Evolutionary conservation across 208 protist genomes (phyloP), one percentile per base, ranked within the genome.

Genomic region (Trypanosoma lewisi): DNA sequence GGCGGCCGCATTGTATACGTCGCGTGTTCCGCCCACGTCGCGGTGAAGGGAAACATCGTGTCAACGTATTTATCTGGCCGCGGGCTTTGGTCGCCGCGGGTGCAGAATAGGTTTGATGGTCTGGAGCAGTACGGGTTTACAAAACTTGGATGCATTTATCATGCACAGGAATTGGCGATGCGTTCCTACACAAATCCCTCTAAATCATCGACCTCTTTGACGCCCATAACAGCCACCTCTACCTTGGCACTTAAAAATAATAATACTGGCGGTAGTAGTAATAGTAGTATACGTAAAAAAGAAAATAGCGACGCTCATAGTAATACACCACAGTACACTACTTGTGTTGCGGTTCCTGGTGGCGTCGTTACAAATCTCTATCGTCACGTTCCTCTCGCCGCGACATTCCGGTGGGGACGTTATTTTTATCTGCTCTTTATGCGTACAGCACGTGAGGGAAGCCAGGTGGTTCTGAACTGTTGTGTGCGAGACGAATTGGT

Each of bases 121-220:
- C 58, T 89, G 8, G 84, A 94, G 75, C 87, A 91, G 80, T 91
- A 91, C 65, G 87, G 83, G 21, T 84, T 94, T 60, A 90, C 87
- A 47, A 91, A 94, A 72, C 82, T 91, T 8, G 82, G 82, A n/a
- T 88, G 82, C 55, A 91, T 91, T 41, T 90, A 89, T 34, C 82
- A 89, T 70, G 81, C 85, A 11, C 84, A 91, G 71, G 78, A 91
- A 44, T 75, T 91, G 33, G 88, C 88, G 19, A 30, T 77, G n/a
- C 72, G 84, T 30, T 80, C 84, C 2, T 94, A 86, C 64, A 70
- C 68, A 23, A 47, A 67, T 55, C 59, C 47, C 33, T 33, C 57
- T 16, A 69, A 30, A 31, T 14, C 60, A 34, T 47, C 34, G 33
- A 61, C 51, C 63, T 25, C 6, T 9, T 21, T 55, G 16, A 37